phyloP scores from a whole-genome alignment of 345 rosid species.

The Erucastrum elatum region DNA sequence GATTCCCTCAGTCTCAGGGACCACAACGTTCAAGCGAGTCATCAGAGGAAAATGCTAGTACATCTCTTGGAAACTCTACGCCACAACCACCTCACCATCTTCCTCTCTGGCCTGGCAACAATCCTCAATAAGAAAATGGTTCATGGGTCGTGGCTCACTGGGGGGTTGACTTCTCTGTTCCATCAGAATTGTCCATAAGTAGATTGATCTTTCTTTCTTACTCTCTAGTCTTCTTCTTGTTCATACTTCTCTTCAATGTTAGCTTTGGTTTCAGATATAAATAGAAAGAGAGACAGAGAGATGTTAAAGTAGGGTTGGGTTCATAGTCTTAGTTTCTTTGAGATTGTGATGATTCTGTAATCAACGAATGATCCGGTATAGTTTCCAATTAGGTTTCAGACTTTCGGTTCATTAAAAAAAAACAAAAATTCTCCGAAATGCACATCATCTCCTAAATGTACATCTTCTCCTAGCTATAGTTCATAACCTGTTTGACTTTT shows the following conservation, averaged over 20 bases:
- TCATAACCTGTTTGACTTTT: too few species aligned
- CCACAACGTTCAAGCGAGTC: constrained; percentile 63
- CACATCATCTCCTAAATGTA: not conserved
- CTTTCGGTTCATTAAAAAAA: not conserved
- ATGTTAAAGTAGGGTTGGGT: not conserved
- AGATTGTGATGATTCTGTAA: not conserved
- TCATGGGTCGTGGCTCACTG: not conserved
- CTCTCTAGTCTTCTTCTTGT: constrained; percentile 8
- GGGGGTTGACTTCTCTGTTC: constrained; percentile 27
- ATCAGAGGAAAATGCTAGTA: constrained; percentile 67
- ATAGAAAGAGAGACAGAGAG: constrained; percentile 9
- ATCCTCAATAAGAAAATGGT: constrained; percentile 26
- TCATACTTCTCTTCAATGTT: constrained; percentile 16
- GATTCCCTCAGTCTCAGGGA: constrained; percentile 72
- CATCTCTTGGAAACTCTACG: constrained; percentile 32
- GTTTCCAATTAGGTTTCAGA: not conserved
- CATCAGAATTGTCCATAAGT: constrained; percentile 20
- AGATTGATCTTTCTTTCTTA: constrained; percentile 29
- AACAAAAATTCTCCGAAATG: not conserved
- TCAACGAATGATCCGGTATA: not conserved
- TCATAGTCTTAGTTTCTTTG: not conserved
- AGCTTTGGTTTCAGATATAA: constrained; percentile 33
- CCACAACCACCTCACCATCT: constrained; percentile 27
- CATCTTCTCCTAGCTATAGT: not conserved
- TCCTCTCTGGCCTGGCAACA: constrained; percentile 29